Percentiles rank a stretch among this genome's conserved stretches.
phyloP scores from a whole-genome alignment of 176 grass and related monocot species.

The Rhynchospora pubera region DNA sequence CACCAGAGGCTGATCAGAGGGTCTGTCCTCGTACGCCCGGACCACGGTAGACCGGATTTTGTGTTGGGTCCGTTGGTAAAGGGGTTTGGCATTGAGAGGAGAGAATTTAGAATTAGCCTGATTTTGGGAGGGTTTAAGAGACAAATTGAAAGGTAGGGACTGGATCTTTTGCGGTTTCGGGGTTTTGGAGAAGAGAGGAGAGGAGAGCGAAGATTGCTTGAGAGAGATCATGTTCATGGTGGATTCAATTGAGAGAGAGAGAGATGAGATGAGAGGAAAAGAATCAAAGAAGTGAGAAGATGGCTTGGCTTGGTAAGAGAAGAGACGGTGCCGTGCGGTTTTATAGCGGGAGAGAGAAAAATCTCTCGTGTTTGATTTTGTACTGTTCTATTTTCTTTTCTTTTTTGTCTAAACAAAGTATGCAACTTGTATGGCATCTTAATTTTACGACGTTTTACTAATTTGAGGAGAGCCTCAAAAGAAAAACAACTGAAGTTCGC shows the following conservation, averaged over 20 bases:
- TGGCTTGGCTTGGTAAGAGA: not conserved
- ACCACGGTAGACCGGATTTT: conserved; percentile 13
- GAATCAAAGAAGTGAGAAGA: not conserved
- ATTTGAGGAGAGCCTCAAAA: not conserved
- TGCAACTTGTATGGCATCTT: not conserved
- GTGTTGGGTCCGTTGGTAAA: conserved; percentile 40
- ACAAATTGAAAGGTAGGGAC: conserved; percentile 29
- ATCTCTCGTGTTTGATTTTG: conserved; percentile 20
- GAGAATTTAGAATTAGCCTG: not conserved
- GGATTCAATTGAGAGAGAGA: not conserved
- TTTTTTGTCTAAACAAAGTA: not conserved
- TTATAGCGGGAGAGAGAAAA: conserved; percentile 10
- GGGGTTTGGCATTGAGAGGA: conserved; percentile 32
- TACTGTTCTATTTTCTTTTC: not conserved
- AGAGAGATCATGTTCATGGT: conserved; percentile 24
- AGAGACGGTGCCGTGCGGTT: not conserved
- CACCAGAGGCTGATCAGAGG: conserved; percentile 17
- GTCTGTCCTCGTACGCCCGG: conserved; percentile 35
- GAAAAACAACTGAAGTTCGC: too few relatives aligned
- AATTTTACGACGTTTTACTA: not conserved
- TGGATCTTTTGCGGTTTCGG: not conserved
- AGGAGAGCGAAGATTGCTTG: conserved; percentile 13
- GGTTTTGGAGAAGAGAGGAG: not conserved
- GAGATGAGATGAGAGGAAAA: not conserved
- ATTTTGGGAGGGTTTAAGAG: conserved; percentile 22